Evolutionary conservation across 306 rosid species (phyloP).

Genomic region (Luffa aegyptiaca): DNA sequence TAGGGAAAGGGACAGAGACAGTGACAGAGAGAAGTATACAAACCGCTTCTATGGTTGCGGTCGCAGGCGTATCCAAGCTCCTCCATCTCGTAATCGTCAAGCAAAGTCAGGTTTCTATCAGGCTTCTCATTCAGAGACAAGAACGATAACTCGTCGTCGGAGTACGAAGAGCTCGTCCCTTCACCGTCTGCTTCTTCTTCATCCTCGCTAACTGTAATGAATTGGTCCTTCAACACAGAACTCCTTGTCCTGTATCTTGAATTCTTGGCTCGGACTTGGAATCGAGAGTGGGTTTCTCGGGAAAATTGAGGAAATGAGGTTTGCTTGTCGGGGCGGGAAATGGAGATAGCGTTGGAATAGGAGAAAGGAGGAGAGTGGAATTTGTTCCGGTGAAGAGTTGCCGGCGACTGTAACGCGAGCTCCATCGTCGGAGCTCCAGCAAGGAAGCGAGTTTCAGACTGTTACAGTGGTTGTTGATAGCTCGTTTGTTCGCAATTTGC

Average conservation of each 20-base stretch:
- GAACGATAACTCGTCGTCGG: conserved; percentile 51
- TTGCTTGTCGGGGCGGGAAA: neutral
- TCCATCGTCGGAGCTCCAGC: conserved; percentile 48
- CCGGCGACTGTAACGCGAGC: conserved; percentile 27
- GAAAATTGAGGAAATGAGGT: conserved; percentile 14
- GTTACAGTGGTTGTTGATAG: neutral
- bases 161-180: conserved; percentile 27
- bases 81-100: conserved; percentile 72
- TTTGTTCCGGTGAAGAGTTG: conserved; percentile 20
- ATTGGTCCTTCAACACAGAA: conserved; percentile 12
- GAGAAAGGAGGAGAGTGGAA: conserved; percentile 9
- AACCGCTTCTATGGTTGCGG: conserved; percentile 77
- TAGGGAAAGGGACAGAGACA: neutral
- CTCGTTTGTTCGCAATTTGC: neutral
- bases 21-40: neutral
- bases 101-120: conserved; percentile 54
- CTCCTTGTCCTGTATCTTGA: conserved; percentile 14
- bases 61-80: conserved; percentile 38
- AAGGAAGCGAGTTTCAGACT: neutral
- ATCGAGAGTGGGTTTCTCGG: conserved; percentile 7
- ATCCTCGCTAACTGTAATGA: conserved; percentile 13
- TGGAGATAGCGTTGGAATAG: neutral
- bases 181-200: conserved; percentile 17
- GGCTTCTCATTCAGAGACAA: conserved; percentile 83
- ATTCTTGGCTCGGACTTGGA: conserved; percentile 16